Base-by-base conservation (phyloP, 371 early-diverging fungal genomes). In the Mortierella sp. region DNA sequence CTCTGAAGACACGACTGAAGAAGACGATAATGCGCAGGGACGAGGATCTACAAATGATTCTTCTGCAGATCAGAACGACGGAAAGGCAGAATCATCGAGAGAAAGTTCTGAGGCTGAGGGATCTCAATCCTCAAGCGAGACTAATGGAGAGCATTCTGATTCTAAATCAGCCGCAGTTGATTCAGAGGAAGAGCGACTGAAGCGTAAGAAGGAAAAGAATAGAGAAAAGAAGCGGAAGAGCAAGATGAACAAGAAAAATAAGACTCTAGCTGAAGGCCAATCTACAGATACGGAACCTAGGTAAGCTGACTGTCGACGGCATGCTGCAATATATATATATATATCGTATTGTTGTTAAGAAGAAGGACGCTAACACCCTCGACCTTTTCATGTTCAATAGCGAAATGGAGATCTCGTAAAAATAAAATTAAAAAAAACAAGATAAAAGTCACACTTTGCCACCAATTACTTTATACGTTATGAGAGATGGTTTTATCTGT, bases 191-290 rank as follows among this genome's bases (percentile, higher is more conserved):
- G 66, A 70, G 60, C 70, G 73, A 0, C 51, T 39, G 16, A 66
- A 69, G 60, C 62, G 78, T 11, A 66, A 59, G 62, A 59, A 62
- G 28, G 70, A 78, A 22, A 78, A 73, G 60, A 78, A 66, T 43
- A 60, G 67, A 24, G 73, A 78, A 39, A 78, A 66, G 73, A 78
- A 70, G 49, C 70, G 78, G 57, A 78, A 73, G 61, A 62, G 11
- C 59, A 73, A 65, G 66, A 68, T 78, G 73, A 78, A 73, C 63
- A 78, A 73, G 60, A 78, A 71, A 58, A 77, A 77, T 63, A 69
- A 62, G 64, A 68, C 51, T 28, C 45, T 9, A 3, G 11, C 28
- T 24, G 55, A 55, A 20, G 28, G 16, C 4, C 11, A 24, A 4
- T 12, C 55, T 14, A 3, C 28, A 26, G 28, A 28, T 4, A 18